A percentile compares a stretch with the other conserved stretches of the same genome.
Evolutionary conservation across 192 early-diverging fungal genomes (phyloP).

Genomic region (Backusella parvicylindrica): DNA sequence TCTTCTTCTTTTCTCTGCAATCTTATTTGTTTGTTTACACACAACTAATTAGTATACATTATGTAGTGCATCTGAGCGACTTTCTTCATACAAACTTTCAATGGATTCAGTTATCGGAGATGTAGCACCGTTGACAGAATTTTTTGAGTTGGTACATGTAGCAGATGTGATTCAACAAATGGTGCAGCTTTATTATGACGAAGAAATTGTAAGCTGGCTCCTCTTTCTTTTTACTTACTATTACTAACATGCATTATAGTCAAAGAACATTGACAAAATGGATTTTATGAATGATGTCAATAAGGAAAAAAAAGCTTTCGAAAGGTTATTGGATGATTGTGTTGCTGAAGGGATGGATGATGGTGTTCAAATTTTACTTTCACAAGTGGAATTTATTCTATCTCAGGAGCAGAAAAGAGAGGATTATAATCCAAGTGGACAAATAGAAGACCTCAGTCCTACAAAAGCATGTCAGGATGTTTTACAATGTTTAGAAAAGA

Average conservation of each 20-base stretch:
- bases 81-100: conserved; percentile 42
- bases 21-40: not conserved
- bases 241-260: conserved; percentile 7
- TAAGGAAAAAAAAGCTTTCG: conserved; percentile 89
- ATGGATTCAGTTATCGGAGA: conserved; percentile 31
- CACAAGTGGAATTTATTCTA: conserved; percentile 83
- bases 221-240: not conserved
- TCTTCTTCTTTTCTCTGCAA: not conserved
- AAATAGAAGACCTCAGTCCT: conserved; percentile 60
- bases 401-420: conserved; percentile 57
- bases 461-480: conserved; percentile 80
- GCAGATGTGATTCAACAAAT: conserved; percentile 92
- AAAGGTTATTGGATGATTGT: conserved; percentile 81
- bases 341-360: conserved; percentile 93
- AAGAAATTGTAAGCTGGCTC: conserved; percentile 66
- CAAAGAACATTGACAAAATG: conserved; percentile 77
- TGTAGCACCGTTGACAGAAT: conserved; percentile 68
- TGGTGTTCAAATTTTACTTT: conserved; percentile 79
- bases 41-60: not conserved
- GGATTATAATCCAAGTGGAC: conserved; percentile 75
- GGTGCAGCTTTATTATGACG: conserved; percentile 89
- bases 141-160: conserved; percentile 94
- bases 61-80: conserved; percentile 43
- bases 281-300: conserved; percentile 92
- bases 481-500: conserved; percentile 74